Evolutionary conservation across 1,284 basidiomycete species (phyloP), one percentile per base, ranked within the genome.

Genomic region (Lentinus polychrous): DNA sequence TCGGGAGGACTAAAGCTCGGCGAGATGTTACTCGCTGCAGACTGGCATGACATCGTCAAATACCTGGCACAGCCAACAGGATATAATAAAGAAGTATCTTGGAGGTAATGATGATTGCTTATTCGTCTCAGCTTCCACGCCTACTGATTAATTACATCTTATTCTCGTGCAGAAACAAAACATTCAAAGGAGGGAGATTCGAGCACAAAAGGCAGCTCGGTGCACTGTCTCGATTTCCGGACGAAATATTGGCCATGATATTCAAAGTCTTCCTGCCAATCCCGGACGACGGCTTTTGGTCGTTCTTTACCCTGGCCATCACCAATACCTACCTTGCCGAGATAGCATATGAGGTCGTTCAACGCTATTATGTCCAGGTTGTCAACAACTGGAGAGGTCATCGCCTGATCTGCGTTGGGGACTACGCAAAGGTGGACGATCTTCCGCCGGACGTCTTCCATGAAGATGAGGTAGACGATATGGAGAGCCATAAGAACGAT

Each of bases 381-480:
- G 34, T 14, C 5, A 11, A n/a, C 8, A 23, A n/a, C 20, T 45
- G 44, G 44, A 17, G 4, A 34, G 44, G 44, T 10, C 10, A 36
- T 10, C 44, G 44, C 8, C 12, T 45, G n/a, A 45, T 45, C 4
- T 45, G 44, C 18, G 44, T 45, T 10, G 44, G 44, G 12, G 44
- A 45, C n/a, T 34, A 45, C 22, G 31, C 44, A 15, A 4, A 22
- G n/a, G 12, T 18, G 2, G 22, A 37, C 5, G 44, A 45, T 23
- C 17, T 45, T 17, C 44, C 44, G 8, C n/a, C 24, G 8, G 34
- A 22, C 44, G 15, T 45, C 5, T 45, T 36, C 18, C 18, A 31
- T 4, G 8, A 31, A 20, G 44, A 31, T 2, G 44, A 45, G 34
- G 6, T 35, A 2, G 34, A 35, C 11, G n/a, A 5, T 15, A 22